phyloP scores from a whole-genome alignment of 2,329 filamentous ascomycete species.

The Penicillium sp. region DNA sequence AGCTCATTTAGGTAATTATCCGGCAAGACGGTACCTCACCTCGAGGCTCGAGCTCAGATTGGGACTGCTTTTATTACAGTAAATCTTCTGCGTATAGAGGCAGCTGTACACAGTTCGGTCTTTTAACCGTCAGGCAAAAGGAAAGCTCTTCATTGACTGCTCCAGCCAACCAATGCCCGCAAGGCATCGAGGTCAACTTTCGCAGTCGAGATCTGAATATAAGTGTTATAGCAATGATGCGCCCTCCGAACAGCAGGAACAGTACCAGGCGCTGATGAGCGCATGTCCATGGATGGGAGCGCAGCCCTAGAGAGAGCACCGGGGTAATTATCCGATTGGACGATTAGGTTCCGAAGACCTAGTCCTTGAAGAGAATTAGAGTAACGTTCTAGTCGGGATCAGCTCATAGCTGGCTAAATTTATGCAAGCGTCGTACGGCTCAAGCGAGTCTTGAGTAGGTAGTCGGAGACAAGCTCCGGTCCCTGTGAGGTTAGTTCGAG shows the following conservation, averaged over 20 bases:
- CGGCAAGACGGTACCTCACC: background rate
- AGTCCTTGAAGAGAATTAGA: too few species aligned
- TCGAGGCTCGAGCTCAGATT: background rate
- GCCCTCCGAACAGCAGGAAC: conserved; percentile 22
- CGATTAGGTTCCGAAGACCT: background rate
- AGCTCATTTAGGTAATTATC: background rate
- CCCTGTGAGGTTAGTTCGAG: conserved; percentile 2
- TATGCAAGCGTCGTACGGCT: conserved; percentile 11
- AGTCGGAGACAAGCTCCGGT: conserved; percentile 6
- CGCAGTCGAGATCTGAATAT: conserved; percentile 21
- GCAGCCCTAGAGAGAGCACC: too few species aligned
- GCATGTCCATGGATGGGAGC: too few species aligned
- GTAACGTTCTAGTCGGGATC: background rate
- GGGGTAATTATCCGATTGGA: conserved; percentile 11
- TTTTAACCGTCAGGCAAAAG: conserved; percentile 23
- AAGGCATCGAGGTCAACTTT: conserved; percentile 30
- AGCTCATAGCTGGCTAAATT: background rate
- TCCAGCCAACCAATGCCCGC: conserved; percentile 22
- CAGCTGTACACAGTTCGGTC: too few species aligned
- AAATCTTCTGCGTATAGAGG: too few species aligned
- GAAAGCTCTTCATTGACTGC: conserved; percentile 16
- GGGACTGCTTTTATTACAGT: background rate
- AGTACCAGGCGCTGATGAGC: too few species aligned
- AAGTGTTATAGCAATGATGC: conserved; percentile 25
- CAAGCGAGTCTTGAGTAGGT: background rate